Evolutionary conservation across 768 basidiomycete genomes (phyloP).

Genomic region (Tulasnella sp.): DNA sequence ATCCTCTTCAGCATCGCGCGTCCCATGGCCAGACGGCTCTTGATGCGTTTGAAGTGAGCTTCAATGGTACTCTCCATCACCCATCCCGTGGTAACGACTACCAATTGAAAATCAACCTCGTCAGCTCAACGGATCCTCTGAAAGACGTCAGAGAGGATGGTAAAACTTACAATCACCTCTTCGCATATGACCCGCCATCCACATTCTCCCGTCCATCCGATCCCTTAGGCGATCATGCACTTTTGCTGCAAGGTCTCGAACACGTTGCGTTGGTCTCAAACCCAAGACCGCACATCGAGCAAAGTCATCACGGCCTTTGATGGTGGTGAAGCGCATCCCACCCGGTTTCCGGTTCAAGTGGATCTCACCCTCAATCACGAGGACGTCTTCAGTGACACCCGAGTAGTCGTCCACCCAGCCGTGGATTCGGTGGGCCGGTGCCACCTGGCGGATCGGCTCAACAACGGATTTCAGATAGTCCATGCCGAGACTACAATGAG

Average conservation of each 20-base stretch:
- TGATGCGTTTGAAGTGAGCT: slow-evolving; percentile 30
- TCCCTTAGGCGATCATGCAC: slow-evolving; percentile 29
- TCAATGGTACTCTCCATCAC: slow-evolving; percentile 29
- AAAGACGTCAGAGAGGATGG: too few relatives aligned
- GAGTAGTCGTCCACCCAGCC: slow-evolving; percentile 34
- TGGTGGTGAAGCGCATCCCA: slow-evolving; percentile 28
- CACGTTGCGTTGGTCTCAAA: slow-evolving; percentile 24
- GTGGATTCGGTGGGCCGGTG: slow-evolving; percentile 28
- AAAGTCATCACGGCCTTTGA: slow-evolving; percentile 26
- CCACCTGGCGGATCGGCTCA: slow-evolving; percentile 30
- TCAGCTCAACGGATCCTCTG: too few relatives aligned
- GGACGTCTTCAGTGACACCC: slow-evolving; percentile 28
- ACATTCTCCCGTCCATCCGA: slow-evolving; percentile 17
- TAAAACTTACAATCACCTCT: slow-evolving; percentile 20
- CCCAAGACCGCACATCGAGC: slow-evolving; percentile 27
- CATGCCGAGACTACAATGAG: slow-evolving; percentile 29
- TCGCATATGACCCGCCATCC: slow-evolving; percentile 20
- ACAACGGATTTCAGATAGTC: slow-evolving; percentile 36
- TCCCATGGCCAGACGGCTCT: slow-evolving; percentile 23
- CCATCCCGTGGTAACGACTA: slow-evolving; percentile 28
- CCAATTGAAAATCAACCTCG: too few relatives aligned
- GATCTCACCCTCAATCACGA: slow-evolving; percentile 33
- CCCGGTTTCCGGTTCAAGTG: slow-evolving; percentile 32
- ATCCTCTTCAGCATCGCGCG: slow-evolving; percentile 15
- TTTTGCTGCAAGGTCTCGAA: slow-evolving; percentile 24